A percentile compares a stretch with the other conserved stretches of the same genome.
These are phyloP conservation scores for Xylaria venustula DNA, from an alignment of 495 filamentous ascomycete genomes.

Conservation along the genomic window DNA sequence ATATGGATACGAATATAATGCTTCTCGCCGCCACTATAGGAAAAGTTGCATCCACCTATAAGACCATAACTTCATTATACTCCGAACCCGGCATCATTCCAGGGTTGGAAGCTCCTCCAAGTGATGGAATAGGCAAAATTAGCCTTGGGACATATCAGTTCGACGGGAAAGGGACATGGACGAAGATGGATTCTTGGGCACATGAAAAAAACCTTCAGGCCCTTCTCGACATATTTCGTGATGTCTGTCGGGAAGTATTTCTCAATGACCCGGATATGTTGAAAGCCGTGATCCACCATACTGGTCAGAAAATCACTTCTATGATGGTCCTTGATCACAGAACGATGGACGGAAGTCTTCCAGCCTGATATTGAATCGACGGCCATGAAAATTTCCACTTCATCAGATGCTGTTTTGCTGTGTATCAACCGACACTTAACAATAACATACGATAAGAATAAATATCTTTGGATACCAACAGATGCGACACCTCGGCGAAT, in stretches of 20 bases:
- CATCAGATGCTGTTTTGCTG: too few species aligned
- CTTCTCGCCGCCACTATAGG: slow-evolving; percentile 47
- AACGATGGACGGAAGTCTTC: background rate
- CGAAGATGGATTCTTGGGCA: slow-evolving; percentile 46
- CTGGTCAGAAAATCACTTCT: slow-evolving; percentile 38
- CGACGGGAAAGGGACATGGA: slow-evolving; percentile 42
- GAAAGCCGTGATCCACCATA: slow-evolving; percentile 42
- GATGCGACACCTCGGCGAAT: too few species aligned
- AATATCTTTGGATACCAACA: too few species aligned
- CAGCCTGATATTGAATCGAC: background rate
- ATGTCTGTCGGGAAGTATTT: slow-evolving; percentile 23
- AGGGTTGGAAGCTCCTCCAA: background rate
- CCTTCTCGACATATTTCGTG: slow-evolving; percentile 40
- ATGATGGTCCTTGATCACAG: slow-evolving; percentile 16
- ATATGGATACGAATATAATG: slow-evolving; percentile 45
- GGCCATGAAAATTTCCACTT: too few species aligned
- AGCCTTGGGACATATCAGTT: slow-evolving; percentile 45
- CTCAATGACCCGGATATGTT: slow-evolving; percentile 33
- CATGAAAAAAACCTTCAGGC: slow-evolving; percentile 48
- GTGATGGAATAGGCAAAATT: slow-evolving; percentile 19
- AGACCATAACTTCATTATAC: slow-evolving; percentile 38
- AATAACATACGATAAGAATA: too few species aligned
- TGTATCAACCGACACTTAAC: too few species aligned
- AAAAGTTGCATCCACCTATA: slow-evolving; percentile 48
- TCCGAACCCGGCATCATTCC: slow-evolving; percentile 27